Evolutionary conservation across 108 stramenopile species (phyloP).

Genomic region (Cyclotella sp.): DNA sequence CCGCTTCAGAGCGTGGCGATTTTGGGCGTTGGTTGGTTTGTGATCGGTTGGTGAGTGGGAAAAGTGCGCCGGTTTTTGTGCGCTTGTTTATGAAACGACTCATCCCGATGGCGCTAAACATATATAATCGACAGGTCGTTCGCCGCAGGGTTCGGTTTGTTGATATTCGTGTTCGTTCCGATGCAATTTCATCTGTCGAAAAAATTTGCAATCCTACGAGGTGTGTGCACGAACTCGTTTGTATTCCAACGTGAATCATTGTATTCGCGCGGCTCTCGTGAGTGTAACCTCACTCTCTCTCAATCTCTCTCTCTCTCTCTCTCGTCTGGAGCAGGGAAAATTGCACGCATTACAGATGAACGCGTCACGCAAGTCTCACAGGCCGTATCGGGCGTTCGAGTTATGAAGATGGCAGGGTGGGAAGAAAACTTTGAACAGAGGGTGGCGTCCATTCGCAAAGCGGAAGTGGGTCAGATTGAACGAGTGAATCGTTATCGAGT

Average conservation of each 20-base stretch:
- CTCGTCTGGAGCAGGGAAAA: constrained; percentile 16
- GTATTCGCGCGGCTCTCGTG: no score
- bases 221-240: no score
- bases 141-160: constrained; percentile 80
- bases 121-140: constrained; percentile 54
- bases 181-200: constrained; percentile 77
- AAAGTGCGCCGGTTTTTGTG: no score
- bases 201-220: constrained; percentile 74
- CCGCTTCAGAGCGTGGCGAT: constrained; percentile 87
- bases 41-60: constrained; percentile 60
- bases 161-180: constrained; percentile 83
- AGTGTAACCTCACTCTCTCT: no score
- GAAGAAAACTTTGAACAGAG: constrained; percentile 76
- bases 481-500: constrained; percentile 63
- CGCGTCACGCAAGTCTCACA: constrained; percentile 89
- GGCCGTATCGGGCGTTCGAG: constrained; percentile 84
- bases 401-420: constrained; percentile 89
- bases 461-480: constrained; percentile 73
- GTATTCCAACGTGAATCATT: no score
- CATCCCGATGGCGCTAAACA: constrained; percentile 26
- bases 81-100: no score
- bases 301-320: no score
- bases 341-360: constrained; percentile 88
- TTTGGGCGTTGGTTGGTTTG: constrained; percentile 64
- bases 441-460: constrained; percentile 62